These are phyloP conservation scores for Glycyrrhiza uralensis DNA, from an alignment of 306 rosid genomes.

Conservation along the genomic window DNA sequence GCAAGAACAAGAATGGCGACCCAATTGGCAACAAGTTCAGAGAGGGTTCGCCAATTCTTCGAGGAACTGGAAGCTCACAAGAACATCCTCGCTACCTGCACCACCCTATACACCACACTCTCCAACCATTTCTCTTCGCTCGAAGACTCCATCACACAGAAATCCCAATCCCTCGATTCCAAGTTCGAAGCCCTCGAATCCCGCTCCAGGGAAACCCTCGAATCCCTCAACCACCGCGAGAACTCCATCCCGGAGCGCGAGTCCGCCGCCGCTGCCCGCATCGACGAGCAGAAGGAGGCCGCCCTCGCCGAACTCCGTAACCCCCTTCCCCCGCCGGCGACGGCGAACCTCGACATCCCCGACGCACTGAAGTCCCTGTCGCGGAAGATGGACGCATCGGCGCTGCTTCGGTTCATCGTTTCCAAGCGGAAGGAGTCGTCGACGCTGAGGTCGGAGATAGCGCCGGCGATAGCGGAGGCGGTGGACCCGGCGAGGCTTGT, in stretches of 20 bases:
- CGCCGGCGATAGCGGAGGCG: constrained; percentile 54
- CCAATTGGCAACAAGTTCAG: constrained; percentile 32
- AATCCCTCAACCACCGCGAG: constrained; percentile 49
- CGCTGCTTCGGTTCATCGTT: constrained; percentile 50
- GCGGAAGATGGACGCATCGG: constrained; percentile 60
- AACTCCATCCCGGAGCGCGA: constrained; percentile 57
- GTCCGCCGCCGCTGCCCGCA: constrained; percentile 48
- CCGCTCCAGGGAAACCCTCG: constrained; percentile 38
- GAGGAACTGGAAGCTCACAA: constrained; percentile 56
- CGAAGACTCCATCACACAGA: constrained; percentile 46
- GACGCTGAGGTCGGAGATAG: constrained; percentile 56
- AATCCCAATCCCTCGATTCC: constrained; percentile 58
- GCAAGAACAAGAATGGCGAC: constrained; percentile 45
- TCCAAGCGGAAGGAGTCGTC: constrained; percentile 72
- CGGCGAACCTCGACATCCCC: constrained; percentile 42
- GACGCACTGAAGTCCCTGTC: constrained; percentile 51
- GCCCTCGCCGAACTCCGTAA: constrained; percentile 50
- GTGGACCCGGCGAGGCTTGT: constrained; percentile 69
- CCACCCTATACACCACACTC: constrained; percentile 49
- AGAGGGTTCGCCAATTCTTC: constrained; percentile 55
- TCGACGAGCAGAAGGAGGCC: constrained; percentile 47
- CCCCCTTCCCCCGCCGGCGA: not conserved
- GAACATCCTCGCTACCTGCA: constrained; percentile 47
- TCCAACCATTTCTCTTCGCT: constrained; percentile 51
- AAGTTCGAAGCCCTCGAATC: constrained; percentile 50